Percentiles rank a stretch among this genome's conserved stretches.
Evolutionary conservation across 495 filamentous ascomycete species (phyloP).

Genomic region (Tuber calosporum): DNA sequence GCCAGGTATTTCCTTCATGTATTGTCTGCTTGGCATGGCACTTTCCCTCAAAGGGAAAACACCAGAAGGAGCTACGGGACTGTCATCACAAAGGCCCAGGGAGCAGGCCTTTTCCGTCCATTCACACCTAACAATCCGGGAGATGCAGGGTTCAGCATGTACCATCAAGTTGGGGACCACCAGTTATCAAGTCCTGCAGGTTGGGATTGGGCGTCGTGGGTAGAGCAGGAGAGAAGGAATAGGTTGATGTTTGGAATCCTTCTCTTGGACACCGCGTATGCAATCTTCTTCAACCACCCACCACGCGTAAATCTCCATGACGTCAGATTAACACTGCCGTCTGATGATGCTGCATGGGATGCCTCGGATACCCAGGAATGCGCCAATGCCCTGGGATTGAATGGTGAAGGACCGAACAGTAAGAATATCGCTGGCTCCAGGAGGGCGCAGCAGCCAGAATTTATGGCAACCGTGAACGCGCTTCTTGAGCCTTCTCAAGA

Average conservation of each 20-base stretch:
- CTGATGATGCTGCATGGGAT: constrained; percentile 63
- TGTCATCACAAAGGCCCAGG: constrained; percentile 50
- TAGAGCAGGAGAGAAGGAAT: constrained; percentile 60
- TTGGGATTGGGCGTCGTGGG: constrained; percentile 54
- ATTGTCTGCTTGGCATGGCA: constrained; percentile 60
- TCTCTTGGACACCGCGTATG: constrained; percentile 52
- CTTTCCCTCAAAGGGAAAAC: constrained; percentile 51
- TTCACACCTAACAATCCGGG: constrained; percentile 34
- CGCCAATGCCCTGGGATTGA: constrained; percentile 54
- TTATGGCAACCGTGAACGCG: constrained; percentile 51
- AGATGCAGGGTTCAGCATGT: constrained; percentile 41
- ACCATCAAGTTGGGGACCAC: constrained; percentile 41
- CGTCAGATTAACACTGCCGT: constrained; percentile 54
- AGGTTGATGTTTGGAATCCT: constrained; percentile 56
- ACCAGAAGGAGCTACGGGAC: constrained; percentile 51
- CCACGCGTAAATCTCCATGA: constrained; percentile 54
- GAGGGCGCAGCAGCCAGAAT: constrained; percentile 53
- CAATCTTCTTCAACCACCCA: constrained; percentile 58
- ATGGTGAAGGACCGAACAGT: constrained; percentile 44
- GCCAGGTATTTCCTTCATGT: constrained; percentile 52
- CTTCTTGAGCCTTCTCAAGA: constrained; percentile 50
- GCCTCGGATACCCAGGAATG: constrained; percentile 51
- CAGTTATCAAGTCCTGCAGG: background rate
- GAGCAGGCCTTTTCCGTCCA: constrained; percentile 48
- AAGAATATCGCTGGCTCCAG: constrained; percentile 53